Conservation (phyloP, 805 yeast species). For the Teunomyces atbi region DNA sequence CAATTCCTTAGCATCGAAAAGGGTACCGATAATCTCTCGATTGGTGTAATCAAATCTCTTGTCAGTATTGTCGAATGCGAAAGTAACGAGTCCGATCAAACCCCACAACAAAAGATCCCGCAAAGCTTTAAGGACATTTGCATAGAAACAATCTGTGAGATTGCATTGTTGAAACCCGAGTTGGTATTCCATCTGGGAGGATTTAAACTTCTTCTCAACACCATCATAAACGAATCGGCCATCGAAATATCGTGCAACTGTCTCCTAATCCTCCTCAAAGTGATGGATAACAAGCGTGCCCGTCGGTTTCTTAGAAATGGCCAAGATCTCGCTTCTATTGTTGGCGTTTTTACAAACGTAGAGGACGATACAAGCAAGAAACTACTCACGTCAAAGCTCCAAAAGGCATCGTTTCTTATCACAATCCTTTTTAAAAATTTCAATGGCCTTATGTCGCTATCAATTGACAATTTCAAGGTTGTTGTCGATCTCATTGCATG, state of each 20-base stretch:
- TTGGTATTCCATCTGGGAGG: slow-evolving; percentile 52
- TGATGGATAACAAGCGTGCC: slow-evolving; percentile 57
- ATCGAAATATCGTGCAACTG: slow-evolving; percentile 19
- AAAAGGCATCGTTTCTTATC: slow-evolving; percentile 58
- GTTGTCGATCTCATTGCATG: slow-evolving; percentile 60
- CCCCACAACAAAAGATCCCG: slow-evolving; percentile 11
- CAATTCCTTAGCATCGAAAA: slow-evolving; percentile 50
- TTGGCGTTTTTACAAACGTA: slow-evolving; percentile 63
- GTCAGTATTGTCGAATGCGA: slow-evolving; percentile 27
- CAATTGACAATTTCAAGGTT: slow-evolving; percentile 54
- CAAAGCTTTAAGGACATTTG: slow-evolving; percentile 44
- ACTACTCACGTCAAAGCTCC: slow-evolving; percentile 48
- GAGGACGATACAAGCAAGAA: slow-evolving; percentile 14
- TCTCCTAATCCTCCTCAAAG: slow-evolving; percentile 47
- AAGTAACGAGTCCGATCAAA: not conserved
- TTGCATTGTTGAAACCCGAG: slow-evolving; percentile 38
- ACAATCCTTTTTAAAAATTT: slow-evolving; percentile 64
- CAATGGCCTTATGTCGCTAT: slow-evolving; percentile 70
- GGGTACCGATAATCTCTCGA: slow-evolving; percentile 53
- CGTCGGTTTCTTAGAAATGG: slow-evolving; percentile 57
- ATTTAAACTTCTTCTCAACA: slow-evolving; percentile 45
- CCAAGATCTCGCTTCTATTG: slow-evolving; percentile 57
- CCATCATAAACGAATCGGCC: slow-evolving; percentile 26
- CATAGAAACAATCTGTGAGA: slow-evolving; percentile 39
- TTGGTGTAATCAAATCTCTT: slow-evolving; percentile 66